These are phyloP conservation scores for Penicillium atrosanguineum DNA, from an alignment of 495 filamentous ascomycete species.

Conservation along the genomic window DNA sequence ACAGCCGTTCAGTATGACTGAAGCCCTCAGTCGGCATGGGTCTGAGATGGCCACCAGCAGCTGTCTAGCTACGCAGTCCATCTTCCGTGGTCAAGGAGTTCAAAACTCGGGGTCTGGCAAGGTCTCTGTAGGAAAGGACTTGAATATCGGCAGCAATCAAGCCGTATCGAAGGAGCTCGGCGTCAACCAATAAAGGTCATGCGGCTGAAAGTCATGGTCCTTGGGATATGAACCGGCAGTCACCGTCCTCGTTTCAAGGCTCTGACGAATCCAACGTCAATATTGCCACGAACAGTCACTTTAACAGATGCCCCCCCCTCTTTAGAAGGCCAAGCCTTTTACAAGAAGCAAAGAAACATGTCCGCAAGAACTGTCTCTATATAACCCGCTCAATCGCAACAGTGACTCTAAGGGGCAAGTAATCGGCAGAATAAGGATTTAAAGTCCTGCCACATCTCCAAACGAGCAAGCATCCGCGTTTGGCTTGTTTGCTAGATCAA, in stretches of 20 bases:
- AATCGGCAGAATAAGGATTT: background rate
- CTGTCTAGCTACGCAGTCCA: no score
- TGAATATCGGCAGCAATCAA: no score
- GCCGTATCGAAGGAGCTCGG: no score
- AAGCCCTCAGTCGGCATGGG: no score
- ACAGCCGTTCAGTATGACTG: no score
- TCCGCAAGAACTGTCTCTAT: background rate
- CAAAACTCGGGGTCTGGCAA: no score
- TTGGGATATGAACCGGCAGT: background rate
- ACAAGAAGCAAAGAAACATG: background rate
- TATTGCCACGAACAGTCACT: background rate
- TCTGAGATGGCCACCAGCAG: no score
- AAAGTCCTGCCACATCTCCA: background rate
- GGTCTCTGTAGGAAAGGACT: no score
- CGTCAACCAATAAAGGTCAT: no score
- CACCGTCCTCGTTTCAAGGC: background rate
- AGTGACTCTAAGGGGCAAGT: background rate
- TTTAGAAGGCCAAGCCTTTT: background rate
- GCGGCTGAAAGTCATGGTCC: background rate
- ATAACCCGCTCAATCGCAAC: background rate
- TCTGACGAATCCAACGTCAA: background rate
- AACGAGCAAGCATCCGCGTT: background rate
- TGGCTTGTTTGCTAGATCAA: background rate
- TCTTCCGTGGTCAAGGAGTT: no score
- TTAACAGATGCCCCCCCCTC: background rate